A percentile compares a stretch with the other conserved stretches of the same genome.
phyloP scores from a whole-genome alignment of 768 basidiomycete genomes.

The Cystobasidium ongulense region DNA sequence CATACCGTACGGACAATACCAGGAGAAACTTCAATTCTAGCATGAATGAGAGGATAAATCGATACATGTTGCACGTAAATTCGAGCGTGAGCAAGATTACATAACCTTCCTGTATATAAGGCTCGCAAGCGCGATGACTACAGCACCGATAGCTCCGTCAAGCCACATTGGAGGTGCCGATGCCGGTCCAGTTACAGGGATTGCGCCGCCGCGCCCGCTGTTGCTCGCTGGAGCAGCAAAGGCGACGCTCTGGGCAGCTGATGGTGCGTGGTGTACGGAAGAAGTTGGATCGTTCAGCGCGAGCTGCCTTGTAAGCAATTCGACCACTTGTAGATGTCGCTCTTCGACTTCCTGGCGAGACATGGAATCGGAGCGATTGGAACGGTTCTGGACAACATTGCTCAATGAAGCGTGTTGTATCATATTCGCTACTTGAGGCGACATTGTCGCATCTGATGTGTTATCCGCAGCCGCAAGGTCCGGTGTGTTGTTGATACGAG shows the following conservation, averaged over 20 bases:
- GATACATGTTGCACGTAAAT: neutral
- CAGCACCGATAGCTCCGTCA: conserved; percentile 8
- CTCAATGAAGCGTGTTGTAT: too few relatives aligned
- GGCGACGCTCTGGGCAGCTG: neutral
- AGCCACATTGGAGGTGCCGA: conserved; percentile 20
- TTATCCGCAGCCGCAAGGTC: too few relatives aligned
- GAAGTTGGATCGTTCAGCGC: neutral
- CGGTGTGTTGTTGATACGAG: too few relatives aligned
- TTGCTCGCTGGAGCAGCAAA: neutral
- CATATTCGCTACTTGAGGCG: too few relatives aligned
- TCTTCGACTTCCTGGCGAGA: neutral
- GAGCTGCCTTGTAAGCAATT: conserved; percentile 13
- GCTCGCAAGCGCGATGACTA: conserved; percentile 16
- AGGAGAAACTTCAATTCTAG: too few relatives aligned
- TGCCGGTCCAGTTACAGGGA: neutral
- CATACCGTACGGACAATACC: too few relatives aligned
- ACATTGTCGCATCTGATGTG: too few relatives aligned
- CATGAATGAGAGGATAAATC: too few relatives aligned
- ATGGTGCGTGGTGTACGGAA: neutral
- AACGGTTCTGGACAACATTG: neutral
- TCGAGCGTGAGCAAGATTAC: neutral
- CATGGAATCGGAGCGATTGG: neutral
- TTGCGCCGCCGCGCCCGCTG: neutral
- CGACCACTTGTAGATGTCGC: neutral
- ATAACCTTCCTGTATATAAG: conserved; percentile 11